Base-by-base conservation (phyloP, 2,329 filamentous ascomycete species). In the Juglanconis oblonga region DNA sequence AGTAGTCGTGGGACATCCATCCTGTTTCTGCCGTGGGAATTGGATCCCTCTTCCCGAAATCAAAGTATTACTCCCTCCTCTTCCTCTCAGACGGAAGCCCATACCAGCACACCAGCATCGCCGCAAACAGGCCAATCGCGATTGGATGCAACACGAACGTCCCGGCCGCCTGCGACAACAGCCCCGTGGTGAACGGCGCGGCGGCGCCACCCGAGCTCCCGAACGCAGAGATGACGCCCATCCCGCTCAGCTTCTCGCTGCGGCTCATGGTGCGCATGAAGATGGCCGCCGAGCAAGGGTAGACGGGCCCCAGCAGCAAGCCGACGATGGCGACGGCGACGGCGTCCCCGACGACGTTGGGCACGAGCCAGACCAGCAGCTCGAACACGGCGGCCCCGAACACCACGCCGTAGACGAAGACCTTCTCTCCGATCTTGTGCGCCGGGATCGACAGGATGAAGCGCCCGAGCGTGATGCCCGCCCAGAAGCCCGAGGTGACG, bases 291-390 rank as follows among this genome's bases (percentile, higher is more conserved):
- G 87, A 84, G 69, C 89, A 92, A 0, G 91, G 90, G 68, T 92
- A 96, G 4, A 96, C 81, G 0, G 91, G 91, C 0, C 92, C 91
- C 0, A 96, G 77, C 35, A 95, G 73, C 7, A 95, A 73, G 11
- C 92, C 92, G 17, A 95, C 81, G 31, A 95, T 75, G 72, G 85
- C 77, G 3, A 90, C 82, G 3, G 86, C 82, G 1, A 90, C 87
- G 17, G 87, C 85, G 65, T 89, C 81, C 13, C 87, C 87, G 36
- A 90, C 76, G n/a, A 93, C 77, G 69, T 91, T 91, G 1, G 90
- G 90, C 32, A 93, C 82, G 36, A 86, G 76, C 91, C 91, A 95
- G 9, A 91, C 87, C 32, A 95, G 77, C n/a, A 92, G 72, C 73
- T 95, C 84, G 64, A 94, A 90, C 0, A 81, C 75, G 3, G 86